phyloP scores from a whole-genome alignment of 345 rosid genomes.

The Geranium rotundifolium region DNA sequence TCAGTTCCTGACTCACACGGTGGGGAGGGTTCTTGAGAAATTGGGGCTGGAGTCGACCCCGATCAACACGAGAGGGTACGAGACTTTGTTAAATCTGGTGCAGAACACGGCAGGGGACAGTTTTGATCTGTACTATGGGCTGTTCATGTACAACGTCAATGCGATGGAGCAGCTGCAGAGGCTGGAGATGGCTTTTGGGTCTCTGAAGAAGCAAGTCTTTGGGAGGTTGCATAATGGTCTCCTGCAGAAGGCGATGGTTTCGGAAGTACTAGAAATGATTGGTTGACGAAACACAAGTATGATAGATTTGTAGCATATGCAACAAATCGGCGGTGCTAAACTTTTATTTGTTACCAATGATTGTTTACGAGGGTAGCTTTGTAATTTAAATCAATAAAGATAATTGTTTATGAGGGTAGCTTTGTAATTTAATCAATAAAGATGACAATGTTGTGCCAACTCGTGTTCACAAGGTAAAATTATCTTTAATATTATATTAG shows the following conservation, averaged over 20 bases:
- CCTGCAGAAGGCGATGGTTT: conserved; percentile 28
- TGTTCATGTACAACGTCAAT: conserved; percentile 54
- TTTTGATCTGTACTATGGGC: conserved; percentile 67
- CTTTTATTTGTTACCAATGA: too few relatives aligned
- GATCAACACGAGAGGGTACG: conserved; percentile 43
- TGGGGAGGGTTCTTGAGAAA: conserved; percentile 40
- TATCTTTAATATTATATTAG: too few relatives aligned
- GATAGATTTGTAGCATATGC: too few relatives aligned
- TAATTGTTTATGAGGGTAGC: too few relatives aligned
- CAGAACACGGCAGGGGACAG: conserved; percentile 49
- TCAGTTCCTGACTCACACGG: conserved; percentile 46
- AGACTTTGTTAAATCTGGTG: conserved; percentile 37
- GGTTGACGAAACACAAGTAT: too few relatives aligned
- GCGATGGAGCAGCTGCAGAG: conserved; percentile 59
- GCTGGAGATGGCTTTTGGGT: conserved; percentile 52
- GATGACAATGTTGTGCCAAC: too few relatives aligned
- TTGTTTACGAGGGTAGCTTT: too few relatives aligned
- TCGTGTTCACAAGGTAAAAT: too few relatives aligned
- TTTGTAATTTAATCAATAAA: too few relatives aligned
- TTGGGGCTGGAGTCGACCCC: conserved; percentile 44
- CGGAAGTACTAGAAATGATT: too few relatives aligned
- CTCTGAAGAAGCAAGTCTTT: conserved; percentile 45
- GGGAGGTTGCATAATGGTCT: conserved; percentile 32
- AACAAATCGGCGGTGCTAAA: too few relatives aligned
- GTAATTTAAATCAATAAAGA: too few relatives aligned